Percentiles rank a stretch among this genome's conserved stretches.
These are phyloP conservation scores for Epichloe typhina DNA, from an alignment of 2,329 filamentous ascomycete species.

Conservation along the genomic window DNA sequence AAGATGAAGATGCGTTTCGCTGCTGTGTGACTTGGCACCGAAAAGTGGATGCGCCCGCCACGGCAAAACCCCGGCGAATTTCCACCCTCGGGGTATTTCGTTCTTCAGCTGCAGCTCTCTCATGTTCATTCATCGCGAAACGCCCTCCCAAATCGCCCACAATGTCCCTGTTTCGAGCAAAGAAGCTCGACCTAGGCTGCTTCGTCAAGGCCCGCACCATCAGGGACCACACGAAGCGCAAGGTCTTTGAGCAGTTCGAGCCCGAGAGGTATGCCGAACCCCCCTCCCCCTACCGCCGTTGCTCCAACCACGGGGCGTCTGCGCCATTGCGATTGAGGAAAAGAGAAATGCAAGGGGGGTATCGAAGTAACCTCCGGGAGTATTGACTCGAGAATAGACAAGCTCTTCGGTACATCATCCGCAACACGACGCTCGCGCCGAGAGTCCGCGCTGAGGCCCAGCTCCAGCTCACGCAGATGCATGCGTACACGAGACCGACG, in stretches of 20 bases:
- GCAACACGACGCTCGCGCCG: constrained; percentile 74
- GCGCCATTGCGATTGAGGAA: neutral
- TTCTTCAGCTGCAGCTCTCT: neutral
- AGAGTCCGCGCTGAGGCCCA: constrained; percentile 83
- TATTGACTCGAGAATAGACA: constrained; percentile 42
- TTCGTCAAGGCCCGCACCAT: constrained; percentile 79
- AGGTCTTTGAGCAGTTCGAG: constrained; percentile 78
- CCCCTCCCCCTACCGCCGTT: neutral
- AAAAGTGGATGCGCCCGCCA: neutral
- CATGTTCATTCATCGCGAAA: neutral
- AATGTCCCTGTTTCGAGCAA: constrained; percentile 79
- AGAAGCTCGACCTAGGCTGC: constrained; percentile 79
- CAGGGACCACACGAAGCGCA: constrained; percentile 93
- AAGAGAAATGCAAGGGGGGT: rapidly evolving
- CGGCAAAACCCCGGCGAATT: neutral
- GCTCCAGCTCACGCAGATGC: constrained; percentile 87
- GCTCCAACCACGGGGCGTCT: neutral
- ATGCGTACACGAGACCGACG: constrained; percentile 83
- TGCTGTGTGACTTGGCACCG: too few relatives aligned
- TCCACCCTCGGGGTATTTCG: neutral
- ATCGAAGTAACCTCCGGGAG: neutral
- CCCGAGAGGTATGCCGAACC: constrained; percentile 59
- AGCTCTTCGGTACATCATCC: constrained; percentile 84
- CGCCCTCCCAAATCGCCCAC: constrained; percentile 18
- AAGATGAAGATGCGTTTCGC: too few relatives aligned